phyloP scores from a whole-genome alignment of 164 flowering plant genomes.

The Pachysandra terminalis region DNA sequence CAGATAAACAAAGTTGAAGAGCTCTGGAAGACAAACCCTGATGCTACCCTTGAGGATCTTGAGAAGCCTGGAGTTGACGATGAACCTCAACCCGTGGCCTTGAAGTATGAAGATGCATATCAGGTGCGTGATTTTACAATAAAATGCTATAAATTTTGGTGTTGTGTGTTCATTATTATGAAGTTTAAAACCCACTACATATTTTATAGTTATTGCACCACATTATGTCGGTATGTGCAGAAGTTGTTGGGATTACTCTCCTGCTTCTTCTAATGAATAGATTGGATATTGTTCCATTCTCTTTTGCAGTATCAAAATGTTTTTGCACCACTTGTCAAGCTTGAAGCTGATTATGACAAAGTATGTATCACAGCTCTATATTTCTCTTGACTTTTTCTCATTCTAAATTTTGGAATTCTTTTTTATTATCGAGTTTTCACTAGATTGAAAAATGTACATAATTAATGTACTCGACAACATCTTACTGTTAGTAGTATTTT shows the following conservation, averaged over 20 bases:
- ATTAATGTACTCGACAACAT: not conserved
- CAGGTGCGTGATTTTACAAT: constrained; percentile 50
- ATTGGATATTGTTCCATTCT: constrained; percentile 8
- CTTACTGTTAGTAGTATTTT: too few relatives aligned
- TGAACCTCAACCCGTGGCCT: constrained; percentile 93
- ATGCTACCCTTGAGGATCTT: constrained; percentile 96
- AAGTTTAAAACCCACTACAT: not conserved
- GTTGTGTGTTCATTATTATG: not conserved
- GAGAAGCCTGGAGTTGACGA: constrained; percentile 99
- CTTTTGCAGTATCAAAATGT: constrained; percentile 97
- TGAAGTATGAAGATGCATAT: constrained; percentile 98
- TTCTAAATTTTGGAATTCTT: constrained; percentile 2
- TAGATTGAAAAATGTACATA: not conserved
- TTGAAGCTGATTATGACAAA: constrained; percentile 99
- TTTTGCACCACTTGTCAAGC: constrained; percentile 97
- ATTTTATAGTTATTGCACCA: not conserved
- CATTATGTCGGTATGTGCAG: not conserved
- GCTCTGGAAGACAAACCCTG: constrained; percentile 98
- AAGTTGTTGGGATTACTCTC: not conserved
- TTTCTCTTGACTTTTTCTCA: not conserved
- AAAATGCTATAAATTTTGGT: too few relatives aligned
- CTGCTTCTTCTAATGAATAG: not conserved
- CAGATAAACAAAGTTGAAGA: constrained; percentile 98
- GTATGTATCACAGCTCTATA: constrained; percentile 31
- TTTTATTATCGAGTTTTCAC: not conserved